phyloP scores from a whole-genome alignment of 768 basidiomycete species.

The Suillus spraguei region DNA sequence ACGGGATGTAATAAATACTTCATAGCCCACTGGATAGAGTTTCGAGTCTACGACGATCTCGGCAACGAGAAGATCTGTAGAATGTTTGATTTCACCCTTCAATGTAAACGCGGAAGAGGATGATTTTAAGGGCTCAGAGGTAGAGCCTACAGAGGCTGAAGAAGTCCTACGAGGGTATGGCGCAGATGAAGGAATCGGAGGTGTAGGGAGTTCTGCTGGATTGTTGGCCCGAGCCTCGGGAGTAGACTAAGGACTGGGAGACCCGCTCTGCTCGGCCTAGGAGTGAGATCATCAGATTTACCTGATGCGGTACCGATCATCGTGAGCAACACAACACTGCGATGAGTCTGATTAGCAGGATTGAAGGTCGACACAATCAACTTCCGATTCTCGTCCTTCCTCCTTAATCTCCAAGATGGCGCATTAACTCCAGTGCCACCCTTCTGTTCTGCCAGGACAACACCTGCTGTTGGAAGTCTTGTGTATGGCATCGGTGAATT shows the following conservation, averaged over 20 bases:
- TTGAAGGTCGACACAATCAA: slow-evolving; percentile 59
- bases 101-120: slow-evolving; percentile 61
- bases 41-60: slow-evolving; percentile 84
- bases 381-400: slow-evolving; percentile 58
- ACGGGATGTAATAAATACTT: slow-evolving; percentile 48
- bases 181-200: slow-evolving; percentile 21
- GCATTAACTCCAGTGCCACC: slow-evolving; percentile 27
- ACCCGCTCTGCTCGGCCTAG: slow-evolving; percentile 43
- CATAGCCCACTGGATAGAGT: slow-evolving; percentile 78
- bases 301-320: slow-evolving; percentile 19
- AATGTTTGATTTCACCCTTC: slow-evolving; percentile 60
- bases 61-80: slow-evolving; percentile 72
- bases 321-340: slow-evolving; percentile 50
- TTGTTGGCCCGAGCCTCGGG: slow-evolving; percentile 19
- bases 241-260: slow-evolving; percentile 19
- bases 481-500: slow-evolving; percentile 66
- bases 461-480: slow-evolving; percentile 65
- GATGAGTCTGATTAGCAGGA: slow-evolving; percentile 53
- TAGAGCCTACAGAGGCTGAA: slow-evolving; percentile 32
- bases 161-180: slow-evolving; percentile 22
- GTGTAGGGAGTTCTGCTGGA: slow-evolving; percentile 22
- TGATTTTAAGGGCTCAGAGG: slow-evolving; percentile 37
- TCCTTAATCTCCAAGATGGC: slow-evolving; percentile 56
- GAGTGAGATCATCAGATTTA: slow-evolving; percentile 38
- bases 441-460: slow-evolving; percentile 59